phyloP scores from a whole-genome alignment of 768 basidiomycete genomes.

The Dentipellis sp. region DNA sequence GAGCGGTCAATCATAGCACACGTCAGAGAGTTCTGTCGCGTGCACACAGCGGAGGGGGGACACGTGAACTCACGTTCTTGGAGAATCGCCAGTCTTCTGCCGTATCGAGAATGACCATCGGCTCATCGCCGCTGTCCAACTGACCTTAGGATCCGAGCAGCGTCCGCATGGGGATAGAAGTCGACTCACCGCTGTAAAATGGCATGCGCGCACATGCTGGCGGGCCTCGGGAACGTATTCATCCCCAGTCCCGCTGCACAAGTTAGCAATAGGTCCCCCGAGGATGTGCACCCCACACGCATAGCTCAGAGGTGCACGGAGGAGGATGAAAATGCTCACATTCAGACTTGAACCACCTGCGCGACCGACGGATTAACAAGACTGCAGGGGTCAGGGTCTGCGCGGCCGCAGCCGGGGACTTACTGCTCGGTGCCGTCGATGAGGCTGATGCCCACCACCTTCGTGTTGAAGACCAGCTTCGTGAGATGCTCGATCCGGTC shows the following conservation, averaged over 20 bases:
- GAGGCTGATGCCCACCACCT: slow-evolving; percentile 73
- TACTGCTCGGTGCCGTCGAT: slow-evolving; percentile 83
- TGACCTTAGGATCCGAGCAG: not conserved
- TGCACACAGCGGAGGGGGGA: not conserved
- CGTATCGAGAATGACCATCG: slow-evolving; percentile 77
- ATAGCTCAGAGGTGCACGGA: not conserved
- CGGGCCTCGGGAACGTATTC: slow-evolving; percentile 39
- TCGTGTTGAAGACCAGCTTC: slow-evolving; percentile 87
- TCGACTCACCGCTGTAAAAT: slow-evolving; percentile 64
- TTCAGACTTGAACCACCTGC: slow-evolving; percentile 85
- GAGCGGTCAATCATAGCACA: not conserved
- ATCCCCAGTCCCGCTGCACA: slow-evolving; percentile 36
- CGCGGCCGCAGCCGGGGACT: slow-evolving; percentile 18
- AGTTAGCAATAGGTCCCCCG: not conserved
- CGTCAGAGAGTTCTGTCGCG: not conserved
- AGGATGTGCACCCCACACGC: not conserved
- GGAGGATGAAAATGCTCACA: slow-evolving; percentile 35
- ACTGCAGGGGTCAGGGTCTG: not conserved
- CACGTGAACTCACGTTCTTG: slow-evolving; percentile 50
- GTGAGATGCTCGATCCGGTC: slow-evolving; percentile 90
- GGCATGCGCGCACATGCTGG: slow-evolving; percentile 77
- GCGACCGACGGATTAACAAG: slow-evolving; percentile 6
- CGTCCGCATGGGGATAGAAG: not conserved
- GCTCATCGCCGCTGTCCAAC: slow-evolving; percentile 63
- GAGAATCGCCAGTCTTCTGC: slow-evolving; percentile 81